Percentiles rank a stretch among this genome's conserved stretches.
Evolutionary conservation across 2,329 filamentous ascomycete genomes (phyloP).

Genomic region (Microthyrium microscopicum): DNA sequence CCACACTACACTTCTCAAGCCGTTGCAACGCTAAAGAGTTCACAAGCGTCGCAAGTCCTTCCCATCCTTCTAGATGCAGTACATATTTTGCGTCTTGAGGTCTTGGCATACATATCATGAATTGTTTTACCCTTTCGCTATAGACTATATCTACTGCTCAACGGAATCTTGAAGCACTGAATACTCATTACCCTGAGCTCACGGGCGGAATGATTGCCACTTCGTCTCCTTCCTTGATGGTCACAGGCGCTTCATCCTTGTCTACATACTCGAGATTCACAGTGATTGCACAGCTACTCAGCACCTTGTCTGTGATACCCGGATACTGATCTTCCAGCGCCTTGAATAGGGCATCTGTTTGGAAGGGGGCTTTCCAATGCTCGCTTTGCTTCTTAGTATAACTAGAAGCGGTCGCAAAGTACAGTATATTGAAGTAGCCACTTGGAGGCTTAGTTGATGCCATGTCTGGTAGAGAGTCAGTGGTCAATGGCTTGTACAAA

Average conservation of each 20-base stretch:
- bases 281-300: slow-evolving; percentile 59
- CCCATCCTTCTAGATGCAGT: no score
- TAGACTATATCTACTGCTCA: no score
- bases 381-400: slow-evolving; percentile 55
- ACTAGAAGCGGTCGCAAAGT: slow-evolving; percentile 61
- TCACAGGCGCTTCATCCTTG: slow-evolving; percentile 30
- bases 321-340: slow-evolving; percentile 51
- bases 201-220: slow-evolving; percentile 79
- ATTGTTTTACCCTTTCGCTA: no score
- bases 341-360: slow-evolving; percentile 45
- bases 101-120: no score
- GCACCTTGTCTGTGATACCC: slow-evolving; percentile 51
- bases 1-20: no score
- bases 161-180: no score
- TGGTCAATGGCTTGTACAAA: background rate
- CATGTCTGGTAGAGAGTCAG: slow-evolving; percentile 15
- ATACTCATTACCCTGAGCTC: slow-evolving; percentile 65
- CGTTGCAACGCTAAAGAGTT: no score
- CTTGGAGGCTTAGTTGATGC: slow-evolving; percentile 30
- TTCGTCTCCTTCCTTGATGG: slow-evolving; percentile 60
- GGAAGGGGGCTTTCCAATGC: slow-evolving; percentile 47
- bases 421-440: slow-evolving; percentile 63
- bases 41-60: no score
- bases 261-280: slow-evolving; percentile 73
- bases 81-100: no score